A percentile compares a stretch with the other conserved stretches of the same genome.
These are phyloP conservation scores for Metarhizium anisopliae DNA, from an alignment of 2,329 filamentous ascomycete genomes.

Conservation along the genomic window DNA sequence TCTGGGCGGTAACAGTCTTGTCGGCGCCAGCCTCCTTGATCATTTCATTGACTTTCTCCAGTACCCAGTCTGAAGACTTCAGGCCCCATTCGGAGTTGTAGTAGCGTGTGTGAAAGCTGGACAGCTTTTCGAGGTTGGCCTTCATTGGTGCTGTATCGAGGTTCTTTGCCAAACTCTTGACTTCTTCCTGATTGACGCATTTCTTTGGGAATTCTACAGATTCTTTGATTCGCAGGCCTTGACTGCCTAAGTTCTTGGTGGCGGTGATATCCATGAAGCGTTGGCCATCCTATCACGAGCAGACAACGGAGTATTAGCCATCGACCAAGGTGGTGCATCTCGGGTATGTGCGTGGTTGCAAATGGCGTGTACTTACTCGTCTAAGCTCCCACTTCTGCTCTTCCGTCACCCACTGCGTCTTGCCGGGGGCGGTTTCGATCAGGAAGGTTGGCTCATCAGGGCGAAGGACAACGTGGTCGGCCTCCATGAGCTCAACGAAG, in stretches of 20 bases:
- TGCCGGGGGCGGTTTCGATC: conserved; percentile 75
- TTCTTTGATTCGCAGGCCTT: conserved; percentile 21
- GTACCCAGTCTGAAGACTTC: conserved; percentile 82
- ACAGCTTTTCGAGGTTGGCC: conserved; percentile 68
- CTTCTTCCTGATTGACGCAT: conserved; percentile 53
- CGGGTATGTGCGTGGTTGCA: background rate
- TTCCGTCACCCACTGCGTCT: conserved; percentile 82
- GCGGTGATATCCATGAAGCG: conserved; percentile 95
- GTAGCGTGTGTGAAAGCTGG: conserved; percentile 73
- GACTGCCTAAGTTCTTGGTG: conserved; percentile 48
- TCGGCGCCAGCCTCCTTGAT: conserved; percentile 64
- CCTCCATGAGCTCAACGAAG: conserved; percentile 45
- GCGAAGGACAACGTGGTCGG: conserved; percentile 40
- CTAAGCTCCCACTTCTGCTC: conserved; percentile 91
- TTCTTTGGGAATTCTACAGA: conserved; percentile 56
- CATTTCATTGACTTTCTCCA: conserved; percentile 62
- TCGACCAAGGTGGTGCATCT: background rate
- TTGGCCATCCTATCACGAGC: conserved; percentile 57
- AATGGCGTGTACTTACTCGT: conserved; percentile 46
- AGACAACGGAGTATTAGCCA: background rate
- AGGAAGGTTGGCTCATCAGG: conserved; percentile 43
- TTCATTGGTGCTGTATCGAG: conserved; percentile 71
- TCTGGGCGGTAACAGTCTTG: conserved; percentile 57
- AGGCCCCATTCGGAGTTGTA: conserved; percentile 71
- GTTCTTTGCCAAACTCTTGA: conserved; percentile 57